These are phyloP conservation scores for Populus pruinosa DNA, from an alignment of 345 rosid genomes.

Conservation along the genomic window DNA sequence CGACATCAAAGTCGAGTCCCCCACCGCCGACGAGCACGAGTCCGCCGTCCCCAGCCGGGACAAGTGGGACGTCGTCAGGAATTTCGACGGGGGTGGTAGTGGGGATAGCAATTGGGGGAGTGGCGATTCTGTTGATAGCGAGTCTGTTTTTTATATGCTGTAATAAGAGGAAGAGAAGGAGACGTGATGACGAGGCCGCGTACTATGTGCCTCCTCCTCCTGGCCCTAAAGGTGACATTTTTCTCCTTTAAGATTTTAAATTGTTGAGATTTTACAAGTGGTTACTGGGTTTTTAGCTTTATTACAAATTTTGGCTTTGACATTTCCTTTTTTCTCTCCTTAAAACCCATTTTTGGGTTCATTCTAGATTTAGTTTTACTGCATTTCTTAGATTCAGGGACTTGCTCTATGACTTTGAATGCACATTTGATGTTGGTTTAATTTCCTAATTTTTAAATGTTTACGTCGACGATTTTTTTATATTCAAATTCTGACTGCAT, in stretches of 20 bases:
- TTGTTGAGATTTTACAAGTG: slow-evolving; percentile 1
- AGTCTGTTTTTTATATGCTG: slow-evolving; percentile 21
- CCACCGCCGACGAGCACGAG: slow-evolving; percentile 1
- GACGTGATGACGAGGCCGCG: slow-evolving; percentile 22
- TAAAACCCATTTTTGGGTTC: not conserved
- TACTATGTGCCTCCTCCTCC: slow-evolving; percentile 38
- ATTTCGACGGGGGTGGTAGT: slow-evolving; percentile 27
- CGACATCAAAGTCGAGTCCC: not conserved
- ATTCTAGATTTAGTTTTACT: not conserved
- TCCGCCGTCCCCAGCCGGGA: slow-evolving; percentile 4
- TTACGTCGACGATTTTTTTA: not conserved
- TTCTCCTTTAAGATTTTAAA: not conserved
- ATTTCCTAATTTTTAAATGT: no score
- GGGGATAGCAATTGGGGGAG: slow-evolving; percentile 34
- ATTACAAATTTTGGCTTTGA: not conserved
- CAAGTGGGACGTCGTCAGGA: slow-evolving; percentile 9
- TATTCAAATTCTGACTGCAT: not conserved
- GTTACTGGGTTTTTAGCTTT: not conserved
- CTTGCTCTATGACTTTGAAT: no score
- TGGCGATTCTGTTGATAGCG: slow-evolving; percentile 17
- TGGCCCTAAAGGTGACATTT: slow-evolving; percentile 45
- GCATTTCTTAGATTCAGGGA: not conserved
- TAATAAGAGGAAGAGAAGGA: slow-evolving; percentile 22
- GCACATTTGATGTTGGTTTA: no score
- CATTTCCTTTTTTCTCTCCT: not conserved